A percentile compares a stretch with the other conserved stretches of the same genome.
Evolutionary conservation across 148 eudicot genomes (phyloP).

Genomic region (Silene latifolia): DNA sequence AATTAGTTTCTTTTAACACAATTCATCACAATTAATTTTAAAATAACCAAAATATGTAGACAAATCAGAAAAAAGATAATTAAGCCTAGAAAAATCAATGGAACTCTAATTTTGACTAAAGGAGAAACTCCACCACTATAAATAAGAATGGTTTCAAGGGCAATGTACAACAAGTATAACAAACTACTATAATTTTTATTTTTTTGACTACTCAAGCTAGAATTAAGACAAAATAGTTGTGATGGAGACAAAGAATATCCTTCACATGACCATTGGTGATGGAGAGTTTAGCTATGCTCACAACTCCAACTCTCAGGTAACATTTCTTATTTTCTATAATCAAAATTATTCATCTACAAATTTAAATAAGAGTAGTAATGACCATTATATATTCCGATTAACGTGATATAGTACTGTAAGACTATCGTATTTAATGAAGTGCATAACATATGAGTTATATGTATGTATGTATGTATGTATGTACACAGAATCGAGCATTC

Average conservation of each 20-base stretch:
- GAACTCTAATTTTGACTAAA: background rate
- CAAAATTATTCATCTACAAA: too few relatives aligned
- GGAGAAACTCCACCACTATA: background rate
- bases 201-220: background rate
- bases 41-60: background rate
- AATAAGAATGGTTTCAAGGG: background rate
- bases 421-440: too few relatives aligned
- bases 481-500: background rate
- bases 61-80: background rate
- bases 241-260: slow-evolving; percentile 17
- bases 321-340: background rate
- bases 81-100: background rate
- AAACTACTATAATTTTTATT: too few relatives aligned
- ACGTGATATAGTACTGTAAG: too few relatives aligned
- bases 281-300: slow-evolving; percentile 25
- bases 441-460: too few relatives aligned
- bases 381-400: too few relatives aligned
- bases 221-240: background rate
- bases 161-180: background rate
- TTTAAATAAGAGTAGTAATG: too few relatives aligned
- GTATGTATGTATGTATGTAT: too few relatives aligned
- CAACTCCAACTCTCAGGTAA: slow-evolving; percentile 17
- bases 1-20: too few relatives aligned
- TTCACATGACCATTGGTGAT: slow-evolving; percentile 26
- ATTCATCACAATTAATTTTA: too few relatives aligned